A percentile compares a stretch with the other conserved stretches of the same genome.
These are phyloP conservation scores for Cutaneotrichosporon sp. DNA, from an alignment of 1,284 basidiomycete species.

Conservation along the genomic window DNA sequence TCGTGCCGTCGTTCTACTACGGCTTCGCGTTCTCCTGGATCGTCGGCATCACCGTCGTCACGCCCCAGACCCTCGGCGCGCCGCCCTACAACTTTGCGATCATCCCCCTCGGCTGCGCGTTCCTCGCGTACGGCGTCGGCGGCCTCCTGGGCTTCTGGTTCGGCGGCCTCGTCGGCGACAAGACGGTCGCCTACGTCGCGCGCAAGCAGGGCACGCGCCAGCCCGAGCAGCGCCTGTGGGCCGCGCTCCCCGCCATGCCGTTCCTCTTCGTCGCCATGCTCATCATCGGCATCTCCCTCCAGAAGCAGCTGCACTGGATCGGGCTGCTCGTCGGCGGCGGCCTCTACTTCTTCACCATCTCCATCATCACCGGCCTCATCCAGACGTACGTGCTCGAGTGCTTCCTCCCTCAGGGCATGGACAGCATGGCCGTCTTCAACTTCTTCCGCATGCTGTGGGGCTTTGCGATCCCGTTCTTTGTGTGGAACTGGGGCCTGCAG, in stretches of 20 bases:
- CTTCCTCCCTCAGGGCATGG: slow-evolving; percentile 41
- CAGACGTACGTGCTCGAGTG: slow-evolving; percentile 49
- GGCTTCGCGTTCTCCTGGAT: slow-evolving; percentile 45
- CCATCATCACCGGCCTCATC: slow-evolving; percentile 33
- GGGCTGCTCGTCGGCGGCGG: slow-evolving; percentile 46
- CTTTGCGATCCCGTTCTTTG: slow-evolving; percentile 50
- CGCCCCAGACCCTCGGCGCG: slow-evolving; percentile 43
- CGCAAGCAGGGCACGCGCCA: slow-evolving; percentile 38
- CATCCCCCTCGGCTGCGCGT: slow-evolving; percentile 42
- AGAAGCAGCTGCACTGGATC: slow-evolving; percentile 45
- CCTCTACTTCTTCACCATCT: slow-evolving; percentile 44
- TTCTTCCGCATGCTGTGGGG: slow-evolving; percentile 50
- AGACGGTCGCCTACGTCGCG: slow-evolving; percentile 40
- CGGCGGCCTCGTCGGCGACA: slow-evolving; percentile 46
- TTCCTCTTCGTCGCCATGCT: slow-evolving; percentile 44
- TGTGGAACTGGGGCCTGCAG: slow-evolving; percentile 40
- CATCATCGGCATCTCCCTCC: slow-evolving; percentile 42
- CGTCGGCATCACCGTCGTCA: slow-evolving; percentile 48
- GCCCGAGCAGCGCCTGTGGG: slow-evolving; percentile 52
- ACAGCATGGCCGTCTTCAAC: slow-evolving; percentile 51
- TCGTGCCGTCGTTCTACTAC: slow-evolving; percentile 45
- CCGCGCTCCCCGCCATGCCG: slow-evolving; percentile 24
- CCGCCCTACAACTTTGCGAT: slow-evolving; percentile 45
- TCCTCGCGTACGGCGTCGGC: slow-evolving; percentile 47
- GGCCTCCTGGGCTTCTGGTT: slow-evolving; percentile 47